Percentiles rank a stretch among this genome's conserved stretches.
These are phyloP conservation scores for Cladosporium colombiae DNA, from an alignment of 2,329 filamentous ascomycete genomes.

Conservation along the genomic window DNA sequence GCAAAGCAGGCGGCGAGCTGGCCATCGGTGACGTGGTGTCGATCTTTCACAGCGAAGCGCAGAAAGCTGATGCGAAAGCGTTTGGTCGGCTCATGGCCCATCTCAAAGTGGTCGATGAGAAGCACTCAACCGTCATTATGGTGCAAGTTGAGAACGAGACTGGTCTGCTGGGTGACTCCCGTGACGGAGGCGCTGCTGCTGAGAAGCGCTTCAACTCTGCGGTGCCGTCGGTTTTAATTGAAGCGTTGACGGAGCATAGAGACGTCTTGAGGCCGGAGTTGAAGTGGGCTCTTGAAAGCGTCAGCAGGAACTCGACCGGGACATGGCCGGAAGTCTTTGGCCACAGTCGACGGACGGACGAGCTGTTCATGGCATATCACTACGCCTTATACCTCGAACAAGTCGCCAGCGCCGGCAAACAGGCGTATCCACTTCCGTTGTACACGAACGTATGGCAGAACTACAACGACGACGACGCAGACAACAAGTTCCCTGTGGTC, in stretches of 20 bases:
- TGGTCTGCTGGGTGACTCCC: constrained; percentile 54
- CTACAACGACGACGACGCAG: constrained; percentile 38
- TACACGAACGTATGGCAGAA: constrained; percentile 53
- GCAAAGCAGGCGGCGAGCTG: constrained; percentile 31
- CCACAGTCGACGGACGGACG: constrained; percentile 40
- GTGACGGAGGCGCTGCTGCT: constrained; percentile 48
- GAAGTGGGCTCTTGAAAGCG: constrained; percentile 1
- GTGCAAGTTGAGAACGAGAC: constrained; percentile 61
- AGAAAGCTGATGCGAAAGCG: constrained; percentile 43
- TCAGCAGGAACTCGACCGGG: constrained; percentile 22
- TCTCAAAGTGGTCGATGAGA: constrained; percentile 47
- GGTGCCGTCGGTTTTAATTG: constrained; percentile 42
- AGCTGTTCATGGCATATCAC: constrained; percentile 53
- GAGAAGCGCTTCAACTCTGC: constrained; percentile 44
- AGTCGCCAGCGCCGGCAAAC: constrained; percentile 46
- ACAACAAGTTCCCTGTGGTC: constrained; percentile 40
- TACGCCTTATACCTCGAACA: constrained; percentile 45
- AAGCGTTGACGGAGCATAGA: constrained; percentile 27
- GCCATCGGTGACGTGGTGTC: constrained; percentile 38
- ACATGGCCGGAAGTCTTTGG: constrained; percentile 48
- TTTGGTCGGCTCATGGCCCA: constrained; percentile 44
- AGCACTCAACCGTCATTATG: constrained; percentile 56
- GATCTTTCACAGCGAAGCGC: constrained; percentile 41
- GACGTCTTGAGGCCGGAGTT: background rate
- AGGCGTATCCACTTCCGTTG: constrained; percentile 45